These are phyloP conservation scores for Phytophthora pseudosyringae DNA, from an alignment of 352 stramenopile species.

Conservation along the genomic window DNA sequence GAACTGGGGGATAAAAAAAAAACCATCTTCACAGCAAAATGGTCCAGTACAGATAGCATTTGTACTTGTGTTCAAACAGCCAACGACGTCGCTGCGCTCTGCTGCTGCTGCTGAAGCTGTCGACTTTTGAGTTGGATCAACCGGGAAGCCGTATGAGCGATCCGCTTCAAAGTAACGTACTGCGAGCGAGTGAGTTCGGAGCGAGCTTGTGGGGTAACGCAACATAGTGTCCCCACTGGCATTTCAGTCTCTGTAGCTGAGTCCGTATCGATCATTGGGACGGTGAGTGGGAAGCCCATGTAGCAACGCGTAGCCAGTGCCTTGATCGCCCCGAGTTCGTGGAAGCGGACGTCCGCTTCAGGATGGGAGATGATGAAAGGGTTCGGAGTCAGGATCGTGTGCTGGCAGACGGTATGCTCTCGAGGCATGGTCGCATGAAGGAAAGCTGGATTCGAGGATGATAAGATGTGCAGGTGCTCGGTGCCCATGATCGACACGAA, in stretches of 20 bases:
- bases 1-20: no score
- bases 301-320: constrained; percentile 12
- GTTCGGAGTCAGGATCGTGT: constrained; percentile 34
- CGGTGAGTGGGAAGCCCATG: constrained; percentile 28
- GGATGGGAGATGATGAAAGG: constrained; percentile 35
- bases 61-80: no score
- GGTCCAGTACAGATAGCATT: no score
- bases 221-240: constrained; percentile 39
- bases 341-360: constrained; percentile 40
- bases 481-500: constrained; percentile 35
- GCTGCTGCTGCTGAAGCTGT: constrained; percentile 8
- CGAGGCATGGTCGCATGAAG: constrained; percentile 22
- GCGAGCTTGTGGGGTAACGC: constrained; percentile 20
- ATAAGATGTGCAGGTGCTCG: constrained; percentile 29
- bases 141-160: constrained; percentile 28
- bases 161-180: constrained; percentile 25
- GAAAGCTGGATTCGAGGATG: constrained; percentile 23
- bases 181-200: constrained; percentile 34
- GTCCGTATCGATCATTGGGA: not conserved
- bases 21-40: not conserved
- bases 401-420: constrained; percentile 30
- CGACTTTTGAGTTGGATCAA: constrained; percentile 24
- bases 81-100: not conserved
- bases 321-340: constrained; percentile 19
- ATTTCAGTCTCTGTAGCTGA: constrained; percentile 5